Evolutionary conservation across 1,139 yeast genomes (phyloP).

Genomic region (Pichia sp.): DNA sequence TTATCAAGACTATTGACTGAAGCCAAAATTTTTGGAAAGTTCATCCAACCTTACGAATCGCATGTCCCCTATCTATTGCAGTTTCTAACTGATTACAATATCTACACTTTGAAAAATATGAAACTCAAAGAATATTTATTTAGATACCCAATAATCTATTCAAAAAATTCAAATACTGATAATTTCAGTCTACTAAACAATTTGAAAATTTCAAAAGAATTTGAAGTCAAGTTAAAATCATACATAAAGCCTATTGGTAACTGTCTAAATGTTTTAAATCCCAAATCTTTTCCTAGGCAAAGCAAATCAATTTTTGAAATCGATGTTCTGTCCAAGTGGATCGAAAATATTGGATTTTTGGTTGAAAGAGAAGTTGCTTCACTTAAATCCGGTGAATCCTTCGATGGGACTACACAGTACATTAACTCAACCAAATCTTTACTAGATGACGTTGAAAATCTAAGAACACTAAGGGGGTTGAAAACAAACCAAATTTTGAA

Average conservation of each 20-base stretch:
- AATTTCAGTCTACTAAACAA: too few species aligned
- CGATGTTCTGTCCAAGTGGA: slow-evolving; percentile 53
- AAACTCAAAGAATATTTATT: slow-evolving; percentile 30
- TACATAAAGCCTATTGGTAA: slow-evolving; percentile 1
- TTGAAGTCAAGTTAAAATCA: too few species aligned
- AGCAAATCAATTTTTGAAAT: slow-evolving; percentile 61
- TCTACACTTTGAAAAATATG: slow-evolving; percentile 81
- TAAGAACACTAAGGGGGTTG: slow-evolving; percentile 38
- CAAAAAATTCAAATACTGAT: too few species aligned
- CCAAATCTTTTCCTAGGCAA: slow-evolving; percentile 36
- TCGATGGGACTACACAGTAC: slow-evolving; percentile 5
- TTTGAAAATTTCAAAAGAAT: too few species aligned
- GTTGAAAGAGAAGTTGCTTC: slow-evolving; percentile 31
- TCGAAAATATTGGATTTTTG: slow-evolving; percentile 45
- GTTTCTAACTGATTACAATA: slow-evolving; percentile 72
- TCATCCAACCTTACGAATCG: slow-evolving; percentile 55
- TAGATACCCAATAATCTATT: slow-evolving; percentile 31
- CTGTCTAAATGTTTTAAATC: slow-evolving; percentile 17
- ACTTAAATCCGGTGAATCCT: slow-evolving; percentile 26
- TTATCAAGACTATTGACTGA: slow-evolving; percentile 53
- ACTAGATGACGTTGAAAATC: slow-evolving; percentile 51
- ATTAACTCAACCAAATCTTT: slow-evolving; percentile 39
- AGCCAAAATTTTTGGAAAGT: slow-evolving; percentile 31
- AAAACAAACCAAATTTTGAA: slow-evolving; percentile 15
- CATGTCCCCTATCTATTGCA: slow-evolving; percentile 76